phyloP scores from a whole-genome alignment of 1,284 basidiomycete species.

The Schizophyllum amplum region DNA sequence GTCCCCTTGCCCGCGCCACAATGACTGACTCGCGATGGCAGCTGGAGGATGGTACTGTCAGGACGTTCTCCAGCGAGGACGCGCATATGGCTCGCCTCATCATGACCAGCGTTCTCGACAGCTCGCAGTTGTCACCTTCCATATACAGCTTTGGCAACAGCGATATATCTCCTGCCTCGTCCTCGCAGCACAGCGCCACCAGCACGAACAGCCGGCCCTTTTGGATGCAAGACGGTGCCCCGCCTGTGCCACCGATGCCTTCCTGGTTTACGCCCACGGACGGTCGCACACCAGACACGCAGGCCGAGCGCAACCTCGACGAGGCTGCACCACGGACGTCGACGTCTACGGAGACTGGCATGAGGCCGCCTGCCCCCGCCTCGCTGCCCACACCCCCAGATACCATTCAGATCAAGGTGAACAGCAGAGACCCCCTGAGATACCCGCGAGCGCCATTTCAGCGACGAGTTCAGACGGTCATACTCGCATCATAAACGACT shows the following conservation, averaged over 20 bases:
- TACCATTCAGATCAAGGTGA: background rate
- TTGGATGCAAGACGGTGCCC: background rate
- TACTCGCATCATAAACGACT: background rate
- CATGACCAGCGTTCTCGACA: background rate
- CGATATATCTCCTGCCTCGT: background rate
- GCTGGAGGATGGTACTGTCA: background rate
- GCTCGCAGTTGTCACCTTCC: background rate
- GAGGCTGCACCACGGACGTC: background rate
- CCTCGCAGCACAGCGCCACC: background rate
- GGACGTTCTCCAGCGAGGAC: background rate
- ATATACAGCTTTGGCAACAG: background rate
- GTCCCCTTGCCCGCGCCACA: no score
- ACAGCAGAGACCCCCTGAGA: background rate
- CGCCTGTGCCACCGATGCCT: background rate
- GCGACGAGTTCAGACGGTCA: background rate
- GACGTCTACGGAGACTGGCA: background rate
- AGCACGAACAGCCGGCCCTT: background rate
- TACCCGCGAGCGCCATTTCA: no score
- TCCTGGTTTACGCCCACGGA: background rate
- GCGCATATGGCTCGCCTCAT: background rate
- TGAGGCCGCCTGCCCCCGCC: background rate
- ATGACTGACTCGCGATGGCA: no score
- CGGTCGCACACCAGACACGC: background rate
- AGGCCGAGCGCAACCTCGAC: background rate
- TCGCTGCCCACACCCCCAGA: background rate